A percentile compares a stretch with the other conserved stretches of the same genome.
Conservation (phyloP, 176 grass and related monocot genomes). For the Bonia amplexicaulis region DNA sequence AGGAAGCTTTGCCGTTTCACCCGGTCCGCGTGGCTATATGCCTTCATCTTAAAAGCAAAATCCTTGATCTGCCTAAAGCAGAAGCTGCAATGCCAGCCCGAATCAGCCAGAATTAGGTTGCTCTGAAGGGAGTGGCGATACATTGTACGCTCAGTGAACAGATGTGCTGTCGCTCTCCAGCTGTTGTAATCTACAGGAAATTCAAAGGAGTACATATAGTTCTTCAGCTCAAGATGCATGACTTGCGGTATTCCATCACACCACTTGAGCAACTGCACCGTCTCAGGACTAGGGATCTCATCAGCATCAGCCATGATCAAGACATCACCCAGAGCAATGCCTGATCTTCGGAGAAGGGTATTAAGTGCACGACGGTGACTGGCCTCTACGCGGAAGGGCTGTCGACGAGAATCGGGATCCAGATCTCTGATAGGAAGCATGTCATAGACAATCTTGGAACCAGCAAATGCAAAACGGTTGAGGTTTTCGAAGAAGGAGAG, state of each 20-base stretch:
- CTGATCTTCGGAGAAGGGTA: conserved; percentile 59
- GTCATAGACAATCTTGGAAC: conserved; percentile 71
- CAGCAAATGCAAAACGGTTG: conserved; percentile 47
- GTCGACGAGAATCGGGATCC: conserved; percentile 4
- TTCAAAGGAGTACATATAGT: conserved; percentile 94
- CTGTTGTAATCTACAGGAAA: conserved; percentile 77
- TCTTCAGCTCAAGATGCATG: conserved; percentile 89
- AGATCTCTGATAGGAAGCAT: conserved; percentile 40
- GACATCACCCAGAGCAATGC: conserved; percentile 65
- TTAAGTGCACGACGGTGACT: conserved; percentile 64
- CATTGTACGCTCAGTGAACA: conserved; percentile 51
- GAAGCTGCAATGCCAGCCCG: conserved; percentile 96
- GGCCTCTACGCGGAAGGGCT: conserved; percentile 70
- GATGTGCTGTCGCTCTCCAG: conserved; percentile 74
- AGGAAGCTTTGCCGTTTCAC: conserved; percentile 58
- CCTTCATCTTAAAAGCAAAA: conserved; percentile 93
- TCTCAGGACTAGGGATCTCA: conserved; percentile 84
- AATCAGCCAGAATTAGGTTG: conserved; percentile 68
- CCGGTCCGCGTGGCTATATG: conserved; percentile 86
- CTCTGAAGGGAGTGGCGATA: conserved; percentile 86
- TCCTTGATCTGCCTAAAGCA: conserved; percentile 86
- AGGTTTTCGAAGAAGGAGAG: conserved; percentile 56
- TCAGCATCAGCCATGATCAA: conserved; percentile 96
- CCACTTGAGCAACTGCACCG: conserved; percentile 77
- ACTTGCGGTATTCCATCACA: conserved; percentile 82